Percentiles rank a stretch among this genome's conserved stretches.
Conservation (phyloP, 164 flowering plant genomes). For the Protea cynaroides region DNA sequence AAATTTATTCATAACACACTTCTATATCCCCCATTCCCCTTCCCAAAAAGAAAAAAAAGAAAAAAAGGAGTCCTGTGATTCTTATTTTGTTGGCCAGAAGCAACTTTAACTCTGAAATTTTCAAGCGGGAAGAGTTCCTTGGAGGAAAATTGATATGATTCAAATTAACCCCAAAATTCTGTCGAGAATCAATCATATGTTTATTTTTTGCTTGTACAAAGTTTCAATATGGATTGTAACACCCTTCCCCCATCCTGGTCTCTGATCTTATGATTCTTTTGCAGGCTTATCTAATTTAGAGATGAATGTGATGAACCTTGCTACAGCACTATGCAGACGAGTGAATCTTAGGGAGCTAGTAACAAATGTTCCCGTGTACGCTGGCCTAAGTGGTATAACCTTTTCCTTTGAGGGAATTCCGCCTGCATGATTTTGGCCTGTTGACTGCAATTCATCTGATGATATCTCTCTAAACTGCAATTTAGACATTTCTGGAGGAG, state of each 20-base stretch:
- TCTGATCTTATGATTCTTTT: not conserved
- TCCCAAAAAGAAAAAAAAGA: not conserved
- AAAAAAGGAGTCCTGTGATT: not conserved
- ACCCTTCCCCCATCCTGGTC: not conserved
- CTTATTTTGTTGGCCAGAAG: not conserved
- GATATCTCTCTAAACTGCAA: not conserved
- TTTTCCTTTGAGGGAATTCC: not conserved
- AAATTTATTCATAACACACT: too few species aligned
- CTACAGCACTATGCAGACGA: constrained; percentile 40
- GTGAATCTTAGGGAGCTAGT: constrained; percentile 47
- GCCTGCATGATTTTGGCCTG: not conserved
- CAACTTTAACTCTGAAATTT: not conserved
- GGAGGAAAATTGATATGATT: too few species aligned
- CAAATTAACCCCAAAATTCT: too few species aligned
- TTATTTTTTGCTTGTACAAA: not conserved
- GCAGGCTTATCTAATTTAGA: constrained; percentile 10
- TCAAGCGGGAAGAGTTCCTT: too few species aligned
- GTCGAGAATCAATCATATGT: not conserved
- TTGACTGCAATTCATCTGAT: not conserved
- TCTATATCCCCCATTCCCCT: too few species aligned
- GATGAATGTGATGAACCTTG: constrained; percentile 34
- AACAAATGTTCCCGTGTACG: constrained; percentile 43
- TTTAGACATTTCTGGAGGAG: constrained; percentile 57
- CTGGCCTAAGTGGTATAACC: constrained; percentile 32
- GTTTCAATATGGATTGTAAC: not conserved